phyloP scores from a whole-genome alignment of 306 rosid genomes.

The Bauhinia variegata region DNA sequence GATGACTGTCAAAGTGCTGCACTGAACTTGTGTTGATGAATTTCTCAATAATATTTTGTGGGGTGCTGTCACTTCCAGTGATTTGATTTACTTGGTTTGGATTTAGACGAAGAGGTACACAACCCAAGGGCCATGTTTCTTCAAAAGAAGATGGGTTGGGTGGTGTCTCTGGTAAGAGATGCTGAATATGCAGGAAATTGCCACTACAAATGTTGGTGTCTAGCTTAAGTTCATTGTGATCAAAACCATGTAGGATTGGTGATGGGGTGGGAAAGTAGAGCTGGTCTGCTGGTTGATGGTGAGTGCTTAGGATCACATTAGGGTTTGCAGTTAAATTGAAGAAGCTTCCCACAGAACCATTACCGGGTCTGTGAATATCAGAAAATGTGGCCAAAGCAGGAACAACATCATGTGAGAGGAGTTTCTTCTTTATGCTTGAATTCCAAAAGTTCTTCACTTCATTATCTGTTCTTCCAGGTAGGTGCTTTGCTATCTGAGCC shows the following conservation, averaged over 20 bases:
- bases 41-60: constrained; percentile 6
- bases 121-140: constrained; percentile 32
- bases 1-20: constrained; percentile 32
- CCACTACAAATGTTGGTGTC: constrained; percentile 36
- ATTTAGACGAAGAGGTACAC: constrained; percentile 18
- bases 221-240: constrained; percentile 47
- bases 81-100: constrained; percentile 46
- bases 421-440: constrained; percentile 95
- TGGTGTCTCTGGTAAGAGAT: constrained; percentile 45
- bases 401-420: constrained; percentile 58
- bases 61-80: constrained; percentile 30
- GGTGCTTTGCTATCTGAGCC: constrained; percentile 96
- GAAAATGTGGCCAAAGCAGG: constrained; percentile 60
- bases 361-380: constrained; percentile 49
- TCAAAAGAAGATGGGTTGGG: constrained; percentile 46
- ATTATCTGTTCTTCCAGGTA: constrained; percentile 99
- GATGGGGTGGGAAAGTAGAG: constrained; percentile 62
- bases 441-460: constrained; percentile 99
- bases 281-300: constrained; percentile 41
- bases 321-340: constrained; percentile 65
- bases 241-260: constrained; percentile 49
- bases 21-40: constrained; percentile 38
- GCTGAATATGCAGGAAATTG: constrained; percentile 43
- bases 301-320: constrained; percentile 43
- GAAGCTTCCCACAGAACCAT: constrained; percentile 49